Conservation (phyloP, 441 rosid genomes). For the Arabidopsis hybrid region DNA sequence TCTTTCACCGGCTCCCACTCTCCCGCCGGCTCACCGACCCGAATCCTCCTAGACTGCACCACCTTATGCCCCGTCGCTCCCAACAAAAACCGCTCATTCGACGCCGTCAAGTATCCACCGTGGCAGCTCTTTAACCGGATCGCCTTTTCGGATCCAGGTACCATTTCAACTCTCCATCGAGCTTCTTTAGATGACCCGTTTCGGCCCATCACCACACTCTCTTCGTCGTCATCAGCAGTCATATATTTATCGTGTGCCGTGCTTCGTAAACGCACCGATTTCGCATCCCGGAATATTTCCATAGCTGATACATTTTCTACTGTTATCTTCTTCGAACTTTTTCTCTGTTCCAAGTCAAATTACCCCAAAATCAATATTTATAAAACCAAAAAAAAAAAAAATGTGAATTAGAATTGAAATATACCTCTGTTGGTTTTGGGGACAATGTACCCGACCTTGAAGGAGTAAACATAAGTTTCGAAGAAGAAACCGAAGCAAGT, state of each 20-base stretch:
- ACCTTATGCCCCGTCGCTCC: slow-evolving; percentile 92
- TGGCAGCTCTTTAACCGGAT: slow-evolving; percentile 67
- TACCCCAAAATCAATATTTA: not conserved
- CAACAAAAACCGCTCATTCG: slow-evolving; percentile 72
- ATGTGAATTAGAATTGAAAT: not conserved
- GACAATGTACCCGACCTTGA: slow-evolving; percentile 47
- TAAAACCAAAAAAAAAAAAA: not conserved
- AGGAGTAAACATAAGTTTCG: slow-evolving; percentile 50
- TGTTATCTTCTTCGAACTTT: slow-evolving; percentile 9
- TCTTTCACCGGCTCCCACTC: slow-evolving; percentile 90
- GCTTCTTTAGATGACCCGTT: slow-evolving; percentile 60
- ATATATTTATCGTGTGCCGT: slow-evolving; percentile 64
- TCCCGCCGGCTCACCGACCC: slow-evolving; percentile 66
- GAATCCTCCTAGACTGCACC: slow-evolving; percentile 62
- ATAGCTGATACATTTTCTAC: slow-evolving; percentile 43
- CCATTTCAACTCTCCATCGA: slow-evolving; percentile 61
- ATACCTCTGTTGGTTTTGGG: slow-evolving; percentile 42
- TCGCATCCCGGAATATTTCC: slow-evolving; percentile 62
- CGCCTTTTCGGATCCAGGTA: slow-evolving; percentile 52
- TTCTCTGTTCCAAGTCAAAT: slow-evolving; percentile 26
- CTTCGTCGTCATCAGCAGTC: slow-evolving; percentile 63
- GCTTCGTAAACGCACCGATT: slow-evolving; percentile 59
- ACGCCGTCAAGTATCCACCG: slow-evolving; percentile 75
- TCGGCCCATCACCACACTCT: slow-evolving; percentile 57
- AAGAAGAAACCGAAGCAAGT: slow-evolving; percentile 33